Evolutionary conservation across 2,329 filamentous ascomycete genomes (phyloP).

Genomic region (Mycosphaerella sp.): DNA sequence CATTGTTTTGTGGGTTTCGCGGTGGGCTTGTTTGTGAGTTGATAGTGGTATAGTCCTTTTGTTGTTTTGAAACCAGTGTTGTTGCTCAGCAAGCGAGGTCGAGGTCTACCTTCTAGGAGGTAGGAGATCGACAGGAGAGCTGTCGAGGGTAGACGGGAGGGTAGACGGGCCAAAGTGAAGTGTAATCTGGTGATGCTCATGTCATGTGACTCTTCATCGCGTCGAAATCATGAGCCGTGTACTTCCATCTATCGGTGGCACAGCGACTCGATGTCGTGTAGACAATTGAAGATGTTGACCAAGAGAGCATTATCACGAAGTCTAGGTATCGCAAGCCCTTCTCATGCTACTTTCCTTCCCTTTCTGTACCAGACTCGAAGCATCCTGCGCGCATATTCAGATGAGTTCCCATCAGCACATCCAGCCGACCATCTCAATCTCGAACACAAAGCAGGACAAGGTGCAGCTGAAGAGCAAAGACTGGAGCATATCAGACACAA

Average conservation of each 20-base stretch:
- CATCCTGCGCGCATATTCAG: conserved; percentile 19
- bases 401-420: not conserved
- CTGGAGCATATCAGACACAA: conserved; percentile 5
- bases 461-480: conserved; percentile 1
- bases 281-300: not conserved
- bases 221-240: too few relatives aligned
- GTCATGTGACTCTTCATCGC: too few relatives aligned
- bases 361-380: conserved; percentile 31
- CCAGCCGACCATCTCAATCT: not conserved
- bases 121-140: too few relatives aligned
- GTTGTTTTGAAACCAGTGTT: too few relatives aligned
- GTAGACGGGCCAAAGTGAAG: too few relatives aligned
- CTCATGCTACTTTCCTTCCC: conserved; percentile 16
- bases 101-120: too few relatives aligned
- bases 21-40: not conserved
- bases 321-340: not conserved
- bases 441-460: conserved; percentile 1
- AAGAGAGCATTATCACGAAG: not conserved
- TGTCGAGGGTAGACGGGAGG: too few relatives aligned
- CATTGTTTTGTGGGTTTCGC: not conserved
- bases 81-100: too few relatives aligned
- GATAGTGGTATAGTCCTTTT: too few relatives aligned
- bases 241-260: too few relatives aligned
- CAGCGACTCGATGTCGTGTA: not conserved
- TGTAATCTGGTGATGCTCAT: too few relatives aligned